phyloP scores from a whole-genome alignment of 2,329 filamentous ascomycete genomes.

The Claviceps digitariae region DNA sequence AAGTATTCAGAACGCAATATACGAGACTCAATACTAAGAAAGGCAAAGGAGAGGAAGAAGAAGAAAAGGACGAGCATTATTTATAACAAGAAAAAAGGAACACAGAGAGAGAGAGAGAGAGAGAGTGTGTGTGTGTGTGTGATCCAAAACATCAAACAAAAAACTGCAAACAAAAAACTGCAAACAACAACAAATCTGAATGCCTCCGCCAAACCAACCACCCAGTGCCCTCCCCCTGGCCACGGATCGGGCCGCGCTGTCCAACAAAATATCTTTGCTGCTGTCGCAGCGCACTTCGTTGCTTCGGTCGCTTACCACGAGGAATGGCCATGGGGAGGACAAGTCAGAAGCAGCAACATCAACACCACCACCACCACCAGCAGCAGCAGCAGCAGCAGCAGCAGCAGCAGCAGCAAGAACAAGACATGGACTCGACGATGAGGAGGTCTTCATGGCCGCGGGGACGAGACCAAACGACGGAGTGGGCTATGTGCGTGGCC shows the following conservation, averaged over 20 bases:
- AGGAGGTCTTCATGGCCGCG: neutral
- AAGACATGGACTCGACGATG: constrained; percentile 9
- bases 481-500: constrained; percentile 25
- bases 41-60: too few relatives aligned
- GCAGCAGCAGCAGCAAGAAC: neutral
- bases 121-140: too few relatives aligned
- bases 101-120: neutral
- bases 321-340: too few relatives aligned
- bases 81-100: neutral
- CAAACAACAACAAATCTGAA: neutral
- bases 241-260: constrained; percentile 23
- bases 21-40: too few relatives aligned
- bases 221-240: constrained; percentile 19
- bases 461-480: constrained; percentile 21
- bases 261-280: constrained; percentile 29
- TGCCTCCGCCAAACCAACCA: neutral
- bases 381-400: neutral
- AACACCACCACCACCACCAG: neutral
- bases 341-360: neutral
- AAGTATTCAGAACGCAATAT: too few relatives aligned
- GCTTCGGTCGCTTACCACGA: constrained; percentile 17
- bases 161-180: neutral
- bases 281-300: constrained; percentile 21
- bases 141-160: too few relatives aligned
- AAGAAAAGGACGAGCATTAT: too few relatives aligned